phyloP scores from a whole-genome alignment of 2,329 filamentous ascomycete species.

The Aspergillus sclerotialis region DNA sequence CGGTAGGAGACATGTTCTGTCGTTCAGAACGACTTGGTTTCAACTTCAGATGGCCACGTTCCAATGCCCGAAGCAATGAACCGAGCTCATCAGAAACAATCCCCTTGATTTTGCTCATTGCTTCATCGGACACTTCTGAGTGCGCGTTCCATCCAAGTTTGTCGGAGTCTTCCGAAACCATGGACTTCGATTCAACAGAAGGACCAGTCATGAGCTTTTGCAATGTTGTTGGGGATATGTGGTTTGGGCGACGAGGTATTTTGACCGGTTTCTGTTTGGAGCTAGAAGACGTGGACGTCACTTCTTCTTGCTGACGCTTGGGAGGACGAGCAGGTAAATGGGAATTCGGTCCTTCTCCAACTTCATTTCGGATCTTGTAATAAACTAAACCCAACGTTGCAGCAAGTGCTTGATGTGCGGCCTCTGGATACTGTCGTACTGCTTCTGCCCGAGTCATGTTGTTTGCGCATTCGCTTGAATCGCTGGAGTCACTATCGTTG shows the following conservation, averaged over 20 bases:
- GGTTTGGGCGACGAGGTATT: conserved; percentile 24
- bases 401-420: conserved; percentile 34
- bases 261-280: conserved; percentile 29
- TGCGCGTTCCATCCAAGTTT: conserved; percentile 29
- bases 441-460: conserved; percentile 30
- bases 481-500: conserved; percentile 32
- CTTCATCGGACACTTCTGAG: conserved; percentile 31
- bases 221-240: conserved; percentile 23
- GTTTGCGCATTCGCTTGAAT: conserved; percentile 30
- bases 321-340: conserved; percentile 22
- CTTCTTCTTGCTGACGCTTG: conserved; percentile 31
- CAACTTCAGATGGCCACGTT: conserved; percentile 27
- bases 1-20: conserved; percentile 24
- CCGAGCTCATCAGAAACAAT: conserved; percentile 30
- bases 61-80: conserved; percentile 27
- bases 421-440: conserved; percentile 28
- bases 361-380: conserved; percentile 35
- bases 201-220: conserved; percentile 26
- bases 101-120: conserved; percentile 30
- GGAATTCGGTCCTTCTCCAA: conserved; percentile 25
- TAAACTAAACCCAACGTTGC: conserved; percentile 34
- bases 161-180: conserved; percentile 24
- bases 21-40: conserved; percentile 28
- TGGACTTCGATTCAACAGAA: conserved; percentile 26
- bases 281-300: conserved; percentile 22